Base-by-base conservation (phyloP, 805 yeast genomes). In the Candida hungchunana region DNA sequence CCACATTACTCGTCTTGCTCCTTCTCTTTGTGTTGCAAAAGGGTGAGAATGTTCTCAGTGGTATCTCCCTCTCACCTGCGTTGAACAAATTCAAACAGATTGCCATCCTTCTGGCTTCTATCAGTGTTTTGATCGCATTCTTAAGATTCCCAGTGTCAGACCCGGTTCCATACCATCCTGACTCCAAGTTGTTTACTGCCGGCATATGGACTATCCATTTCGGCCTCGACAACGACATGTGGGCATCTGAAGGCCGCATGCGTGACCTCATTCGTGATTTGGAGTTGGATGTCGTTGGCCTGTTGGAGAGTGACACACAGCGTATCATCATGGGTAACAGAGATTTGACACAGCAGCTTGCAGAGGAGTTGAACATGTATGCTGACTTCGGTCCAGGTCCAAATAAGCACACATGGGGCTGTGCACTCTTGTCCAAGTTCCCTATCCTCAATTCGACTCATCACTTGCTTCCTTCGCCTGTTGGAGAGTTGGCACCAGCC, bases 121-220 rank as follows among this genome's bases (percentile, higher is more conserved):
- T 77, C 15, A 60, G 78, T 4, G 64, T 75, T 4, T 50, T 76
- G 10, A 68, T 82, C 34, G 70, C 79, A 10, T 69, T 77, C 38
- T 54, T 67, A 26, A 67, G 88, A 37, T 68, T 78, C 56, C 76
- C 77, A 47, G 67, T 77, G 39, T 64, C 61, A 12, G 78, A 77
- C 21, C 88, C 89, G 11, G 59, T 59, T 36, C 88, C 93, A 9
- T 72, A 75, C 49, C 82, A 79, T 50, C 79, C 87, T 11, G 73
- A 70, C 7, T 71, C 85, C 3, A 74, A 79, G 47, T 58, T 85
- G 5, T 74, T 93, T 50, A 88, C 96, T 2, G 89, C 97, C 3
- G 98, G 97, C 58, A 89, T 93, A 43, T 93, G 98, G 98, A 90
- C 97, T 16, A 81, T 93, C 46, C 98, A 93, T 64, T 93, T 93